Evolutionary conservation across 2,329 filamentous ascomycete species (phyloP), one percentile per base, ranked within the genome.

Genomic region (Fusarium pseudocircinatum): DNA sequence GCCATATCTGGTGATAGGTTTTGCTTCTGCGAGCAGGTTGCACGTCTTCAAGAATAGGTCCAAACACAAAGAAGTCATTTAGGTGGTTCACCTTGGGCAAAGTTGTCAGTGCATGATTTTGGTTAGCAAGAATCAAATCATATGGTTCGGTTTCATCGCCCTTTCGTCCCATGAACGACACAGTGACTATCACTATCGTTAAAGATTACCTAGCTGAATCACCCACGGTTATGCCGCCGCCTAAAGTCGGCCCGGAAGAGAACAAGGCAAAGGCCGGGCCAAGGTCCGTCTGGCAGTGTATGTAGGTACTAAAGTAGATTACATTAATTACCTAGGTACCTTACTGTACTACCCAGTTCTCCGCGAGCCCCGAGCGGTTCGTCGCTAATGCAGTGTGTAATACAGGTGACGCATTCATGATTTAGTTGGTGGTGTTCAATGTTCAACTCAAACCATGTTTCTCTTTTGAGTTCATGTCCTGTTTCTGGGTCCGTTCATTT

Each of bases 201-300:
- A n/a, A 30, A 30, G 24, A 47, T 16, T 37, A 20, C 50, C 18
- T 37, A 36, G 26, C 20, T 60, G 47, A 61, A 61, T 44, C 47
- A 44, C 37, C 30, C 7, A 30, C 20, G 30, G 24, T 24, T 44
- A 32, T 56, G 26, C 26, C 56, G 64, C 46, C 61, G 66, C 49
- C 63, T 44, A 47, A 15, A 73, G 66, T 73, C 70, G 70, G 70
- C 46, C 70, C 70, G 65, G 70, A 50, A 32, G 40, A 59, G 44
- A 67, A n/a, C 62, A 37, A 50, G n/a, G 32, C 47, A 36, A 67
- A 22, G 37, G 49, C 37, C 14, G 26, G 42, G 22, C 26, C 60
- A 66, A 47, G 63, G 28, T 66, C 37, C 53, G 57, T 60, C 53
- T 42, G 26, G 44, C 26, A 42, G 40, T 24, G 39, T 42, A 42